Conservation (phyloP, 2,329 filamentous ascomycete species). For the Claviceps quebecensis region DNA sequence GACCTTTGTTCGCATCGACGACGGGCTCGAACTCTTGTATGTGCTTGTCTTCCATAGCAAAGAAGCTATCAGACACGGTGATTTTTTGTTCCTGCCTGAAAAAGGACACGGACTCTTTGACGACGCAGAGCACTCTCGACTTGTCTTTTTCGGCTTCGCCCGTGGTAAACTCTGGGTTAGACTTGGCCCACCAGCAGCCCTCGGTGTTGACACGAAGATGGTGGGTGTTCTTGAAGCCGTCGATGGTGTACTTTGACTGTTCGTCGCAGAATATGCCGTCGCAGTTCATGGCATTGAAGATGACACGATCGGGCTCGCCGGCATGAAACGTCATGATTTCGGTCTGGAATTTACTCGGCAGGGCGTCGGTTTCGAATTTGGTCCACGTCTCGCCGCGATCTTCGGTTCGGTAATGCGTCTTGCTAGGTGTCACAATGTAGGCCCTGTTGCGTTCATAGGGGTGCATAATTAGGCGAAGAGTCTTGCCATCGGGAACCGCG, state of each 20-base stretch:
- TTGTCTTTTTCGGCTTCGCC: slow-evolving; percentile 51
- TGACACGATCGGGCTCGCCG: slow-evolving; percentile 65
- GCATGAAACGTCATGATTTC: slow-evolving; percentile 64
- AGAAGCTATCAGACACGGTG: slow-evolving; percentile 72
- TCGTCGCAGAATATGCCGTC: slow-evolving; percentile 49
- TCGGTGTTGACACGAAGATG: slow-evolving; percentile 53
- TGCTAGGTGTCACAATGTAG: slow-evolving; percentile 58
- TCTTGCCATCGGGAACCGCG: slow-evolving; percentile 48
- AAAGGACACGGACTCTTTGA: slow-evolving; percentile 56
- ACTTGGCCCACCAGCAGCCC: slow-evolving; percentile 80
- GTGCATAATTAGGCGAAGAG: slow-evolving; percentile 57
- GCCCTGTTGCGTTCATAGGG: slow-evolving; percentile 66
- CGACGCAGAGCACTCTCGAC: slow-evolving; percentile 67
- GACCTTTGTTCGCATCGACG: slow-evolving; percentile 57
- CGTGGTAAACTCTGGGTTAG: slow-evolving; percentile 57
- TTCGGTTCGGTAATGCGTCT: slow-evolving; percentile 67
- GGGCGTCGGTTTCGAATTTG: slow-evolving; percentile 50
- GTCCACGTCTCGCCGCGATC: slow-evolving; percentile 75
- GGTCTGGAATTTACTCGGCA: slow-evolving; percentile 38
- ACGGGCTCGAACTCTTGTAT: slow-evolving; percentile 59
- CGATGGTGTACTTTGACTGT: slow-evolving; percentile 58
- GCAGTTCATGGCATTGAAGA: slow-evolving; percentile 68
- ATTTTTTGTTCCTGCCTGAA: slow-evolving; percentile 64
- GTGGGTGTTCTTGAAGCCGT: slow-evolving; percentile 65
- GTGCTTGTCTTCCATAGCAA: slow-evolving; percentile 36